These are phyloP conservation scores for Emergomyces orientalis DNA, from an alignment of 2,329 filamentous ascomycete species.

Conservation along the genomic window DNA sequence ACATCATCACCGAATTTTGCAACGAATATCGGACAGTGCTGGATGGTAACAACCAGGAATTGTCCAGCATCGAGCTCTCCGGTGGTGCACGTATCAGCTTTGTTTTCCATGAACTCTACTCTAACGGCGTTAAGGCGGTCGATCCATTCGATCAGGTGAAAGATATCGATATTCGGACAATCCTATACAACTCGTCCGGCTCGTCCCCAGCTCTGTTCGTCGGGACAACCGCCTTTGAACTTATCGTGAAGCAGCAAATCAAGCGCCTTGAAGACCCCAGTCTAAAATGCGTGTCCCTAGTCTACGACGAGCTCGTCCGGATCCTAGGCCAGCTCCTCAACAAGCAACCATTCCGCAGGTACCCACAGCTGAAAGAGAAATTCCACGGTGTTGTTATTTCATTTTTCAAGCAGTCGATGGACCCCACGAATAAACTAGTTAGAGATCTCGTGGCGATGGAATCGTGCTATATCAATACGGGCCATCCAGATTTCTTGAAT, in stretches of 20 bases:
- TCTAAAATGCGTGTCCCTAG: conserved; percentile 91
- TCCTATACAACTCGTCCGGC: conserved; percentile 98
- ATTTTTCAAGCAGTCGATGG: conserved; percentile 98
- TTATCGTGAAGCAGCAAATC: conserved; percentile 98
- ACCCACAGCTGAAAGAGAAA: conserved; percentile 93
- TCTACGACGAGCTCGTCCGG: conserved; percentile 94
- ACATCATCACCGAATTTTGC: conserved; percentile 98
- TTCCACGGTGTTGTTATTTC: conserved; percentile 83
- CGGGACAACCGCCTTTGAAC: conserved; percentile 93
- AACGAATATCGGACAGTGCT: conserved; percentile 95
- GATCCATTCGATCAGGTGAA: conserved; percentile 97
- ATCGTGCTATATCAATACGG: conserved; percentile 94
- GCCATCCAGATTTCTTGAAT: conserved; percentile 94
- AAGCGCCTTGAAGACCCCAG: conserved; percentile 92
- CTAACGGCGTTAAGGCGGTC: conserved; percentile 93
- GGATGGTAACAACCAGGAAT: conserved; percentile 91
- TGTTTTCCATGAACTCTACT: conserved; percentile 97
- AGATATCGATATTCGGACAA: conserved; percentile 92
- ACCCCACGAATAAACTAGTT: conserved; percentile 95
- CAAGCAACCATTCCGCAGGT: conserved; percentile 85
- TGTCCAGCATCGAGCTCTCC: conserved; percentile 88
- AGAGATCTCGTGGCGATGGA: conserved; percentile 92
- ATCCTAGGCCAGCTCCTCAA: conserved; percentile 82
- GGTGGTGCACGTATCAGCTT: conserved; percentile 98
- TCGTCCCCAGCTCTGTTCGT: conserved; percentile 95